These are phyloP conservation scores for Sporothrix euskadiensis DNA, from an alignment of 2,329 filamentous ascomycete species.

Conservation along the genomic window DNA sequence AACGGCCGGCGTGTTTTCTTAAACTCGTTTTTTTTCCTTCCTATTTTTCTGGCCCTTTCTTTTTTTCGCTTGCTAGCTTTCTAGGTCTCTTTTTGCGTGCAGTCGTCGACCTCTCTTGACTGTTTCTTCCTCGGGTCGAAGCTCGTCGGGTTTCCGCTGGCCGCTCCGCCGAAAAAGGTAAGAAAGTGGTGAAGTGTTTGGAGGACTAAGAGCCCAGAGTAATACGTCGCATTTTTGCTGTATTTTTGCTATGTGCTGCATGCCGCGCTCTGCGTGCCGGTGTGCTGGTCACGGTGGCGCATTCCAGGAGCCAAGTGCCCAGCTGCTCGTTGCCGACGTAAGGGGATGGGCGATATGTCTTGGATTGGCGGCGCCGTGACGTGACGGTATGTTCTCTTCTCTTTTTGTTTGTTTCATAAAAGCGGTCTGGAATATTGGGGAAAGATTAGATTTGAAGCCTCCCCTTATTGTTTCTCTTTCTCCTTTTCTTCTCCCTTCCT, in stretches of 20 bases:
- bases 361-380: constrained; percentile 5
- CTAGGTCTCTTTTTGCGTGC: constrained; percentile 1
- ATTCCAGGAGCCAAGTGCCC: constrained; percentile 2
- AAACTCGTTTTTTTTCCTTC: neutral
- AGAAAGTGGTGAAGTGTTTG: neutral
- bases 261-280: constrained; percentile 9
- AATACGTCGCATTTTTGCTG: neutral
- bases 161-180: constrained; percentile 2
- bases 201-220: neutral
- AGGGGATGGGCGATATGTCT: constrained; percentile 8
- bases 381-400: neutral
- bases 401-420: neutral
- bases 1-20: neutral
- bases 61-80: constrained; percentile 3
- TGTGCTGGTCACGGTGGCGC: constrained; percentile 7
- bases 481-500: neutral
- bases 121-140: neutral
- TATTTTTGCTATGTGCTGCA: neutral
- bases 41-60: constrained; percentile 5
- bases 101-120: neutral
- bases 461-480: neutral
- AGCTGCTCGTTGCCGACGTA: neutral
- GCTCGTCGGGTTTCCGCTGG: constrained; percentile 1
- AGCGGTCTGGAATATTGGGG: constrained; percentile 8
- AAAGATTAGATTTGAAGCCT: neutral